A percentile compares a stretch with the other conserved stretches of the same genome.
phyloP scores from a whole-genome alignment of 805 yeast genomes.

The Zygoascus flipseniorum region DNA sequence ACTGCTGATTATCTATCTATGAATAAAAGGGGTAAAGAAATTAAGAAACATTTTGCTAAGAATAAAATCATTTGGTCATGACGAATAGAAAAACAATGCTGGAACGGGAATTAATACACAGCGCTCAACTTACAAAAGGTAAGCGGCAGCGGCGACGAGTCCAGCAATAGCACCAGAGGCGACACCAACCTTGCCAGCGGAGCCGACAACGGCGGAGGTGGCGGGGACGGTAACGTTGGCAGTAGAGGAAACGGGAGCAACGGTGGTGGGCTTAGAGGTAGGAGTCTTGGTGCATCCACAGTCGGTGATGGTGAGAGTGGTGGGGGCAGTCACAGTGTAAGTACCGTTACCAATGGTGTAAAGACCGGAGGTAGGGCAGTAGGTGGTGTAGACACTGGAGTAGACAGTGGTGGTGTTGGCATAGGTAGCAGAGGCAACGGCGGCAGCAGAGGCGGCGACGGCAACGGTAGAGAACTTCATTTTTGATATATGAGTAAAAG shows the following conservation, averaged over 20 bases:
- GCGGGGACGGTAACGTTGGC: conserved; percentile 16
- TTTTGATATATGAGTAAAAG: conserved; percentile 3
- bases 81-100: background rate
- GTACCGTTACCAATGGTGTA: conserved; percentile 20
- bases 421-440: conserved; percentile 21
- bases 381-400: conserved; percentile 36
- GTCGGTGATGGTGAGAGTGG: conserved; percentile 3
- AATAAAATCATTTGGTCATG: background rate
- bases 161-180: conserved; percentile 41
- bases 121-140: conserved; percentile 33
- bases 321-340: conserved; percentile 22
- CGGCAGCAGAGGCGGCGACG: conserved; percentile 19
- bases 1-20: conserved; percentile 4
- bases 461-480: conserved; percentile 19
- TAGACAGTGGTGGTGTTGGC: conserved; percentile 31
- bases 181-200: conserved; percentile 18
- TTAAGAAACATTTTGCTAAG: background rate
- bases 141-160: conserved; percentile 43
- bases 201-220: conserved; percentile 28
- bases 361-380: conserved; percentile 74
- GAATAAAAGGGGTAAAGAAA: background rate
- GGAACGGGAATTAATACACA: background rate
- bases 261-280: conserved; percentile 8
- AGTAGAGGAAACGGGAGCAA: conserved; percentile 13
- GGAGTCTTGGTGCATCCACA: conserved; percentile 19